phyloP scores from a whole-genome alignment of 805 yeast species.

The Hemisphaericaspora nanyangensis region DNA sequence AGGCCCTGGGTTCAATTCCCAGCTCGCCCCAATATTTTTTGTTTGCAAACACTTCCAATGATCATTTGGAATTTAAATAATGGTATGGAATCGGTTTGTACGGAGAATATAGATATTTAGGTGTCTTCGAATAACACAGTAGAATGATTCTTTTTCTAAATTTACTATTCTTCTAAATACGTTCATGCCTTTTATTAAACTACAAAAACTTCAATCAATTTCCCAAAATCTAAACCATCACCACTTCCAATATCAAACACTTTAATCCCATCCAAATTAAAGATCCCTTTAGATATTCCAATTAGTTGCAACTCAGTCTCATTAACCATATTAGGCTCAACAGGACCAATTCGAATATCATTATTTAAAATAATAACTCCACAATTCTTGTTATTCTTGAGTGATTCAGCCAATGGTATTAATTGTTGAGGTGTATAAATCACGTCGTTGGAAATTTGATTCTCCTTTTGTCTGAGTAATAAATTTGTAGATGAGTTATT shows the following conservation, averaged over 20 bases:
- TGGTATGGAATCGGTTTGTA: background rate
- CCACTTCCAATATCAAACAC: conserved; percentile 62
- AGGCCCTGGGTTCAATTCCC: conserved; percentile 63
- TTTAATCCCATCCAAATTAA: conserved; percentile 59
- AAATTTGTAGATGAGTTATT: conserved; percentile 15
- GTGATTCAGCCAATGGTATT: conserved; percentile 28
- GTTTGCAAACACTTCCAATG: background rate
- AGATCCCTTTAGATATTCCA: conserved; percentile 64
- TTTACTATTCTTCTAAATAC: too few species aligned
- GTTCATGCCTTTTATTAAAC: conserved; percentile 15
- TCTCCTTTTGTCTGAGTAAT: conserved; percentile 6
- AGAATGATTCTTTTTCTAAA: background rate
- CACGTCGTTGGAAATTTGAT: conserved; percentile 10
- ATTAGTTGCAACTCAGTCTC: conserved; percentile 60
- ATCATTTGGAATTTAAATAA: background rate
- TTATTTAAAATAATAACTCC: conserved; percentile 65
- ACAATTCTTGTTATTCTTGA: conserved; percentile 31
- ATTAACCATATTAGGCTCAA: conserved; percentile 58
- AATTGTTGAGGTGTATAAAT: conserved; percentile 22
- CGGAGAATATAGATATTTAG: too few species aligned
- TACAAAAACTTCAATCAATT: conserved; percentile 65
- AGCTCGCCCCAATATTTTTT: conserved; percentile 32
- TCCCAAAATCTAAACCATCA: conserved; percentile 68
- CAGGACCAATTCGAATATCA: conserved; percentile 59
- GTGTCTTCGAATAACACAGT: too few species aligned